Conservation (phyloP, 345 rosid species). For the Lepidium africanum region DNA sequence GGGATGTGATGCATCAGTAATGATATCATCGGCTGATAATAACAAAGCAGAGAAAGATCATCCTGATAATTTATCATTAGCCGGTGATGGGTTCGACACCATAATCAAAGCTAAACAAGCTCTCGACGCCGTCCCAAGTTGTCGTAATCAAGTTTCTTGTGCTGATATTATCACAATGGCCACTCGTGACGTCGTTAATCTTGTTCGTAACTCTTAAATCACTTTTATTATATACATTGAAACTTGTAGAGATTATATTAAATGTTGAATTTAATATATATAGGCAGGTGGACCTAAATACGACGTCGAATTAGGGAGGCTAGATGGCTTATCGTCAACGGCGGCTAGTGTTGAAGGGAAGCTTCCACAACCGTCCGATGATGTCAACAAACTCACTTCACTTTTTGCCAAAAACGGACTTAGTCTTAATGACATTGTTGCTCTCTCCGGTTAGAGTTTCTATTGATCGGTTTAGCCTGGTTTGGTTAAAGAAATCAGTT, state of each 20-base stretch:
- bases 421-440: conserved; percentile 29
- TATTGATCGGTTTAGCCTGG: too few species aligned
- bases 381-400: conserved; percentile 15
- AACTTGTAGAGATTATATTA: too few species aligned
- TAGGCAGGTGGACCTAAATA: conserved; percentile 37
- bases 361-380: conserved; percentile 20
- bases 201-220: conserved; percentile 13
- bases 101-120: conserved; percentile 30
- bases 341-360: conserved; percentile 29
- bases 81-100: conserved; percentile 39
- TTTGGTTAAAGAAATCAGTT: background rate
- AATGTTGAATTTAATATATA: background rate
- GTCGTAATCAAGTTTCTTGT: conserved; percentile 33
- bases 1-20: conserved; percentile 41
- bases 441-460: conserved; percentile 23
- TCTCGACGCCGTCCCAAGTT: conserved; percentile 20
- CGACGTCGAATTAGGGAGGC: conserved; percentile 32
- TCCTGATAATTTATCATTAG: conserved; percentile 25
- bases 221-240: too few species aligned
- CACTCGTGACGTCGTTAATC: conserved; percentile 31
- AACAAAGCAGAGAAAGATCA: conserved; percentile 35
- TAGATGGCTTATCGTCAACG: conserved; percentile 20
- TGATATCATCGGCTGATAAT: conserved; percentile 26
- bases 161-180: conserved; percentile 34
- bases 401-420: conserved; percentile 30